These are phyloP conservation scores for Kentomonas sorsogonicus DNA, from an alignment of 208 protist genomes.

Conservation along the genomic window DNA sequence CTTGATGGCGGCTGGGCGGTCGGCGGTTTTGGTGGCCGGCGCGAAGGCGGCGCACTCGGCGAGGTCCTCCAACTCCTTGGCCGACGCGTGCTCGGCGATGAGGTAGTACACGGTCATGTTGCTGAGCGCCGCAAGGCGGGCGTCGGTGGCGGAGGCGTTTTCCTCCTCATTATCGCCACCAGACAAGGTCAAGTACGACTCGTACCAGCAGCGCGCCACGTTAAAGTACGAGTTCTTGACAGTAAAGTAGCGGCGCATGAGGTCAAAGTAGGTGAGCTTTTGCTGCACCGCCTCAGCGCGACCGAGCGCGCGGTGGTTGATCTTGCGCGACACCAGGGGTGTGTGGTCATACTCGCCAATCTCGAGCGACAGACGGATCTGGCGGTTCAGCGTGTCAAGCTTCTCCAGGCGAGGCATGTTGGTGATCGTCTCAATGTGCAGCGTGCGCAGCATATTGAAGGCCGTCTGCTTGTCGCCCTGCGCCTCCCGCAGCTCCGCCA, in stretches of 20 bases:
- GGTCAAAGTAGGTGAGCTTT: slow-evolving; percentile 79
- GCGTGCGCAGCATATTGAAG: slow-evolving; percentile 89
- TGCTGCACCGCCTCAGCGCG: slow-evolving; percentile 61
- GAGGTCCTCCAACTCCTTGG: slow-evolving; percentile 74
- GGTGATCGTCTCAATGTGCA: slow-evolving; percentile 97
- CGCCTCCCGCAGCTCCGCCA: slow-evolving; percentile 88
- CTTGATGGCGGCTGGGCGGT: slow-evolving; percentile 44
- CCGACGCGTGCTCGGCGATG: slow-evolving; percentile 71
- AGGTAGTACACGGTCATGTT: slow-evolving; percentile 80
- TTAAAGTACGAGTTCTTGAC: slow-evolving; percentile 88
- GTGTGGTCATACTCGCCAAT: slow-evolving; percentile 93
- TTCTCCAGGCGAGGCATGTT: slow-evolving; percentile 96
- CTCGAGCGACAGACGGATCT: slow-evolving; percentile 93
- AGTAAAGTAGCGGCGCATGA: slow-evolving; percentile 87
- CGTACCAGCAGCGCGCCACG: slow-evolving; percentile 90
- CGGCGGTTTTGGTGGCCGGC: slow-evolving; percentile 48
- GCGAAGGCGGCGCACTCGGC: slow-evolving; percentile 77
- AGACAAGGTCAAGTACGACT: slow-evolving; percentile 93
- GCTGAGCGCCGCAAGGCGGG: slow-evolving; percentile 62
- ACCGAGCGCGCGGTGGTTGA: slow-evolving; percentile 79
- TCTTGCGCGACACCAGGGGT: slow-evolving; percentile 92
- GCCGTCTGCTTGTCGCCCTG: slow-evolving; percentile 88
- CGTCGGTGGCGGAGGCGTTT: slow-evolving; percentile 60
- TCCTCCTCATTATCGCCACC: too few relatives aligned
- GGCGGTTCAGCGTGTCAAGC: slow-evolving; percentile 92